Base-by-base conservation (phyloP, 176 grass and related monocot species). In the Eleusine coracana region DNA sequence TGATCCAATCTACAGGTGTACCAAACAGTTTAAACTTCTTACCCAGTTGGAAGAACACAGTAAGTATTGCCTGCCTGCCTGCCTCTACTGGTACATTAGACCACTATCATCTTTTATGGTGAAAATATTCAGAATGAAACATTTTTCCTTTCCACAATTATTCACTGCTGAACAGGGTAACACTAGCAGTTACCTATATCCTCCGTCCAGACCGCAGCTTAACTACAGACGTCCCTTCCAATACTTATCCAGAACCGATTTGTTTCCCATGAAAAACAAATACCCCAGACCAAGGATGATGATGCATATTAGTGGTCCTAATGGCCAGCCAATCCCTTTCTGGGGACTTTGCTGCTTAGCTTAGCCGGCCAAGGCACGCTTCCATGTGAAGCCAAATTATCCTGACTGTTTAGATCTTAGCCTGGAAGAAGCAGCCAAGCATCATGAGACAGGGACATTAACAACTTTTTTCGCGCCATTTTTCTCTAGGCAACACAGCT, bases 291-390 rank as follows among this genome's bases (percentile, higher is more conserved):
- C 2, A 46, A 46, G 44, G 44, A 46, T 46, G 2, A 46, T 46
- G 44, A 46, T 46, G 44, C 44, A 11, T 46, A 36, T 38, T 21
- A 45, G 1, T 76, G 64, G 25, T 25, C 27, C n/a, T 31, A 77
- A 18, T 51, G 41, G 54, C 42, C 55, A 85, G 42, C 67, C 71
- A 77, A 79, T 86, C 67, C 31, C 31, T 79, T 54, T 67, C 56
- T 31, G 28, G 67, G 49, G 71, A 81, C 78, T 82, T 77, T 65
- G 79, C 64, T 56, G 66, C 64, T 71, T 82, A 77, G 79, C 36
- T 14, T 8, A 80, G 80, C 73, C 86, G 73, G 44, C 54, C 86
- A 82, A 62, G n/a, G 0, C 72, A 77, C 54, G 62, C 16, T 80
- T 68, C 37, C 23, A 62, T 39, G 44, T 46, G 44, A 46, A 46